Base-by-base conservation (phyloP, 169 alveolate species). In the Hammondia hammondi region DNA sequence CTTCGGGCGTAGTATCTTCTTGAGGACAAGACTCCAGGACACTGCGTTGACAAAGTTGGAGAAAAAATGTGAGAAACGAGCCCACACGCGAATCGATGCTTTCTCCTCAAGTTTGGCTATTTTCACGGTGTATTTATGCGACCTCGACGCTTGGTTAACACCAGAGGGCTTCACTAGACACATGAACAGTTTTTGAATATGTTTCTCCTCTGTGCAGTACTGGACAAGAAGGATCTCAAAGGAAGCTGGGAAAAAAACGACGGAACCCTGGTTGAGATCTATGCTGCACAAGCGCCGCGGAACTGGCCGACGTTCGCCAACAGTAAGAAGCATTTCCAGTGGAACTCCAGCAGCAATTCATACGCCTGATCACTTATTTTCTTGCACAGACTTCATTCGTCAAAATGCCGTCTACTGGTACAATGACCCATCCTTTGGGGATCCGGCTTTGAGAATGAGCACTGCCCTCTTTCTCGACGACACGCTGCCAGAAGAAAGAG, bases 201-300 rank as follows among this genome's bases (percentile, higher is more conserved):
- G 0, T 61, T 17, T 61, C 32, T 56, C n/a, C 27, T 12, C 94
- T 17, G 27, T 35, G 85, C 91, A 92, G 95, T 48, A 12, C 12
- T 39, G 82, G 97, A 95, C 92, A 84, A 88, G 46, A 88, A 71
- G 81, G 97, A 96, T 48, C 92, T 96, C 46, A 93, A 93, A 48
- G 97, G 97, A n/a, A 96, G 89, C 61, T 96, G 97, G 97, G 88
- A 82, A 73, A 92, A 95, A 81, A 94, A 95, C n/a, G 97, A 95
- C 84, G 97, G 97, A 37, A 72, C 94, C 52, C 91, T 88, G 48
- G 97, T 96, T 37, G 91, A 93, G 32, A 93, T 93, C 72, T 35
- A 87, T 19, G 90, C n/a, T n/a, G 84, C 85, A 17, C 39, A 14
- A 91, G 37, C 35, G 17, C 94, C 95, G 43, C 72, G 45, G 85